These are phyloP conservation scores for Yarrowia yakushimensis DNA, from an alignment of 805 yeast genomes.

Conservation along the genomic window DNA sequence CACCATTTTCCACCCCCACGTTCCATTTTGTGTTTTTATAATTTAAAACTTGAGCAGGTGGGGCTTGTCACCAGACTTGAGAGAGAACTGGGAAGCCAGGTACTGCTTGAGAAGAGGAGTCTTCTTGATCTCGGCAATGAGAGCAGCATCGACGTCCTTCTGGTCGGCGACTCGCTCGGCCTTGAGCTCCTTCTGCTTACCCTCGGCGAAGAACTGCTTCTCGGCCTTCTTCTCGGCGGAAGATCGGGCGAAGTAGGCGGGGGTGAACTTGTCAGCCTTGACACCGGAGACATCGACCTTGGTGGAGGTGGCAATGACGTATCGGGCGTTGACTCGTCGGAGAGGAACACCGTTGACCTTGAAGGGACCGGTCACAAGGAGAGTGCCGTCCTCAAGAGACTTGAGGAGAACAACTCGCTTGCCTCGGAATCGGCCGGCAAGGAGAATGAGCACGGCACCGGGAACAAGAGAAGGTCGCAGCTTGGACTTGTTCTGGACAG, in stretches of 20 bases:
- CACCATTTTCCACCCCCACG: constrained; percentile 24
- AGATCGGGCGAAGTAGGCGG: constrained; percentile 95
- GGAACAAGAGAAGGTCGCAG: constrained; percentile 94
- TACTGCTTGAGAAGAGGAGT: constrained; percentile 96
- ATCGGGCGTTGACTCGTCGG: constrained; percentile 98
- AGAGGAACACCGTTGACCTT: constrained; percentile 99
- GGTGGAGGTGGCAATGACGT: constrained; percentile 98
- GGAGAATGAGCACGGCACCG: constrained; percentile 94
- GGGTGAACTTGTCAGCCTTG: constrained; percentile 87
- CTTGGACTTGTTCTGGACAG: constrained; percentile 83
- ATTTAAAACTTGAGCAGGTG: constrained; percentile 93
- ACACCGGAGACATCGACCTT: constrained; percentile 73
- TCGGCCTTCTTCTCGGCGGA: constrained; percentile 79
- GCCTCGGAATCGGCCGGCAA: constrained; percentile 99
- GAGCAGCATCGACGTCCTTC: constrained; percentile 88
- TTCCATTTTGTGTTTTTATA: constrained; percentile 25
- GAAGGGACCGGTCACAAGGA: constrained; percentile 98
- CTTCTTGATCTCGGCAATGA: constrained; percentile 91
- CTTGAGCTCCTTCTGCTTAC: constrained; percentile 80
- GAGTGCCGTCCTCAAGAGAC: constrained; percentile 95
- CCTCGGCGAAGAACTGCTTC: constrained; percentile 83
- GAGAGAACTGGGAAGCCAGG: constrained; percentile 91
- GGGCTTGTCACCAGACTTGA: constrained; percentile 98
- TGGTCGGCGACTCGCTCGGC: constrained; percentile 96
- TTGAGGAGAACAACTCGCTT: constrained; percentile 98